A percentile compares a stretch with the other conserved stretches of the same genome.
Conservation (phyloP, 2,329 filamentous ascomycete species). For the Beauveria varroae region DNA sequence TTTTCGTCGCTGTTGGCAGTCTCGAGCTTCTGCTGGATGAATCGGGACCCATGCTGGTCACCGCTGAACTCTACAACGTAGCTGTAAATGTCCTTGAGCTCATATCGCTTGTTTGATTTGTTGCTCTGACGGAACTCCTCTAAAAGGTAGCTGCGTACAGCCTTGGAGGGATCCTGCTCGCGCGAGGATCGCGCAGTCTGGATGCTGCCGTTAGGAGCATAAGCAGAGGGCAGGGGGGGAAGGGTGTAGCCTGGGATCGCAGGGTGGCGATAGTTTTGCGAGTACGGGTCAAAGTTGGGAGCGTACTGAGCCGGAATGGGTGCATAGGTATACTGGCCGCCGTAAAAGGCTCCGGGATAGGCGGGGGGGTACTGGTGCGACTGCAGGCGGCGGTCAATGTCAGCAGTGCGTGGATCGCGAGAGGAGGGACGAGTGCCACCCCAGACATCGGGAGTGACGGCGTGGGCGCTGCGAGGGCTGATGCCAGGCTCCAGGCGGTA, state of each 20-base stretch:
- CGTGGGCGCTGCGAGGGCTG: constrained; percentile 19
- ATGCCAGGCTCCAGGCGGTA: constrained; percentile 23
- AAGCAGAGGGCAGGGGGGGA: constrained; percentile 25
- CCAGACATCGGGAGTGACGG: constrained; percentile 31
- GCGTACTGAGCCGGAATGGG: constrained; percentile 28
- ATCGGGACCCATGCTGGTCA: constrained; percentile 90
- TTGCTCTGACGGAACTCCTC: constrained; percentile 72
- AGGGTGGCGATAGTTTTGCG: constrained; percentile 26
- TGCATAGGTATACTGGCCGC: constrained; percentile 21
- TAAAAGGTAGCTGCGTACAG: constrained; percentile 62
- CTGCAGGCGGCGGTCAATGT: constrained; percentile 31
- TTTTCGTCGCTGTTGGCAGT: constrained; percentile 94
- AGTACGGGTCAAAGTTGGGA: constrained; percentile 29
- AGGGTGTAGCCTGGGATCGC: constrained; percentile 27
- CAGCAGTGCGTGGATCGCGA: constrained; percentile 27
- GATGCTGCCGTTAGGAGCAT: constrained; percentile 21
- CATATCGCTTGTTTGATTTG: constrained; percentile 66
- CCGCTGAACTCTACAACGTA: constrained; percentile 92
- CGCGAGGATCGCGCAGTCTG: constrained; percentile 32
- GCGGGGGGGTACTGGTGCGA: constrained; percentile 24
- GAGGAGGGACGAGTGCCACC: constrained; percentile 24
- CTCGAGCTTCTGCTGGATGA: constrained; percentile 89
- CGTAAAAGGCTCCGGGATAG: constrained; percentile 25
- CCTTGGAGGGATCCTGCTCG: constrained; percentile 52
- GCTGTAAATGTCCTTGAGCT: constrained; percentile 81